Percentiles rank a stretch among this genome's conserved stretches.
Conservation (phyloP, 2,329 filamentous ascomycete species). For the Colletotrichum sp. region DNA sequence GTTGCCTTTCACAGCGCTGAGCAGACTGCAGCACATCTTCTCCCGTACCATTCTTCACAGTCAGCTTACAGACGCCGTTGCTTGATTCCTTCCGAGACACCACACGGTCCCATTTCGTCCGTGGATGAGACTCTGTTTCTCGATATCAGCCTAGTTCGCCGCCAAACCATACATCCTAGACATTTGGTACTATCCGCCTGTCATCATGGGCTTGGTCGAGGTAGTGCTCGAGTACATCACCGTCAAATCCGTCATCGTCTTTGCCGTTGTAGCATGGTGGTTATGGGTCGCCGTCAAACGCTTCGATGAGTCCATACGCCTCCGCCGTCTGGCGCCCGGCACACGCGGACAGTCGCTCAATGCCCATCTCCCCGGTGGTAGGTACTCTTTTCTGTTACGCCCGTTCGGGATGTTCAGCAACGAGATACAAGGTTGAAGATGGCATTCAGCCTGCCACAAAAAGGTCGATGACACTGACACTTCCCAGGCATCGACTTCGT, state of each 20-base stretch:
- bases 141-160: too few relatives aligned
- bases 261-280: slow-evolving; percentile 40
- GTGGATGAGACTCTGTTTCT: not conserved
- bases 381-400: slow-evolving; percentile 21
- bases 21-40: not conserved
- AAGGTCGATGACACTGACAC: not conserved
- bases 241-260: slow-evolving; percentile 39
- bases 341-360: slow-evolving; percentile 41
- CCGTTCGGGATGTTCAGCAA: not conserved
- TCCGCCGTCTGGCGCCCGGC: slow-evolving; percentile 46
- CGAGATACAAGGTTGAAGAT: not conserved
- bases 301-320: slow-evolving; percentile 47
- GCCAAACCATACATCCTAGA: not conserved
- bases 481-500: slow-evolving; percentile 67
- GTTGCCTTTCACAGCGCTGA: not conserved
- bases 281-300: slow-evolving; percentile 41
- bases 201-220: slow-evolving; percentile 57
- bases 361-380: slow-evolving; percentile 51
- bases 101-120: not conserved
- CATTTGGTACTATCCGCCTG: not conserved
- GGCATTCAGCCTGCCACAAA: not conserved
- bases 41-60: not conserved
- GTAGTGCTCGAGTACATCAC: slow-evolving; percentile 49
- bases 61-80: not conserved
- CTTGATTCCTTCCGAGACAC: not conserved